Base-by-base conservation (phyloP, 345 rosid genomes). In the Gossypium bickii region DNA sequence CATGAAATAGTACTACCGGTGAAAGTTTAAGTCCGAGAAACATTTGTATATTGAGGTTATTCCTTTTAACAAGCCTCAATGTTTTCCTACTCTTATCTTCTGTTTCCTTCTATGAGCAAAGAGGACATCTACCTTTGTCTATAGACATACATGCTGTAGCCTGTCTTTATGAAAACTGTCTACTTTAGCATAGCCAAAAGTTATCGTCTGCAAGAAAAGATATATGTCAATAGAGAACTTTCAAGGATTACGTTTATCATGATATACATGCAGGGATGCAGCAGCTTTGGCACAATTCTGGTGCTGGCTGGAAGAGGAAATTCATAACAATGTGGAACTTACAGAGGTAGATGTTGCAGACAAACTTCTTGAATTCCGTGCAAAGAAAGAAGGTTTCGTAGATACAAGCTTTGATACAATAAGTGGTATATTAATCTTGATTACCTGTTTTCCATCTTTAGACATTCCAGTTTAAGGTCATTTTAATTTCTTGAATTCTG, bases 341-440 rank as follows among this genome's bases (percentile, higher is more conserved):
- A 91, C 97, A 43, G 98, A 94, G 81, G 97, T 94, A 18, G 94
- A 92, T 76, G 98, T 89, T 78, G 92, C 94, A 3, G 85, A 92
- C 81, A 91, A 82, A 78, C 97, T 94, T 76, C 94, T 92, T 72
- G 87, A 88, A 72, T 94, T 94, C 77, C 98, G 97, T 65, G 85
- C 97, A 2, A 75, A 82, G 84, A 97, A 88, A 83, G 85, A 80
- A 61, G 95, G 97, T 71, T 94, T 94, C 80, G 24, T 89, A 60
- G 98, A 92, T 82, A 92, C 98, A 68, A 94, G 97, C 85, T 92
- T 94, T 18, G 98, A 94, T 79, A 91, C 98, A 64, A 94, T 94
- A 77, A 91, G 97, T 70, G 98, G 98, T 93, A 90, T 73, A 57
- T 77, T 73, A 48, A 61, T 81, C 67, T 78, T 73, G 48, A 58